These are phyloP conservation scores for Pseudogymnoascus verrucosus DNA, from an alignment of 2,329 filamentous ascomycete species.

Conservation along the genomic window DNA sequence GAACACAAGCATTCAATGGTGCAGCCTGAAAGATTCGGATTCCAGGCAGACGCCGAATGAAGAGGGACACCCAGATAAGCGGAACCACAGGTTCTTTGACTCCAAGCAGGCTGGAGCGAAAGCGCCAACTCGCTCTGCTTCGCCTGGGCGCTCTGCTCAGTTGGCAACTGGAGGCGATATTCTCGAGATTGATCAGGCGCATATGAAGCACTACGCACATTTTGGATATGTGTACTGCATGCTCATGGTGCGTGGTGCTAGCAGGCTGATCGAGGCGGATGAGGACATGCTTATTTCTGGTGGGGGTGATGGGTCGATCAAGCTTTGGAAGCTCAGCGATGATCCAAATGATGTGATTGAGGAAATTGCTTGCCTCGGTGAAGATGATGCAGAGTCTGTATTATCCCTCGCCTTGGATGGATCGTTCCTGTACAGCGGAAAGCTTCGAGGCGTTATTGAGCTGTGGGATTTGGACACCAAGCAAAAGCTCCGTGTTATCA, in stretches of 20 bases:
- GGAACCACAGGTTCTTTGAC: slow-evolving; percentile 88
- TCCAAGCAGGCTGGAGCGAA: slow-evolving; percentile 69
- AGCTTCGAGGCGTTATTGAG: slow-evolving; percentile 80
- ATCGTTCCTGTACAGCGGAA: slow-evolving; percentile 86
- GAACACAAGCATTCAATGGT: slow-evolving; percentile 94
- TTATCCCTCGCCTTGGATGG: slow-evolving; percentile 80
- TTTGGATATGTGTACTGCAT: slow-evolving; percentile 96
- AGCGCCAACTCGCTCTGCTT: slow-evolving; percentile 27
- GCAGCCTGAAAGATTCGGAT: slow-evolving; percentile 59
- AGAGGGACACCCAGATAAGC: slow-evolving; percentile 62
- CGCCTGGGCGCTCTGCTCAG: slow-evolving; percentile 35
- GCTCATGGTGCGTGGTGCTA: slow-evolving; percentile 68
- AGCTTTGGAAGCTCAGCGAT: slow-evolving; percentile 69
- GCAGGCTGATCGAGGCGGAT: slow-evolving; percentile 58
- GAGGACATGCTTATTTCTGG: slow-evolving; percentile 83
- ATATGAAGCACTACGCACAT: slow-evolving; percentile 84
- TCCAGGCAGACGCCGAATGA: slow-evolving; percentile 53
- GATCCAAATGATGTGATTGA: slow-evolving; percentile 53
- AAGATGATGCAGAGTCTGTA: slow-evolving; percentile 55
- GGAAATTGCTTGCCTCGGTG: slow-evolving; percentile 58
- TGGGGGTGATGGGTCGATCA: slow-evolving; percentile 88
- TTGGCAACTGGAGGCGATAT: slow-evolving; percentile 52
- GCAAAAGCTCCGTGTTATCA: slow-evolving; percentile 81
- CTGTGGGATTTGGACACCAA: slow-evolving; percentile 95
- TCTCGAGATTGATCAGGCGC: slow-evolving; percentile 72